phyloP scores from a whole-genome alignment of 23 red algal genomes.

The Agarophyton chilense region DNA sequence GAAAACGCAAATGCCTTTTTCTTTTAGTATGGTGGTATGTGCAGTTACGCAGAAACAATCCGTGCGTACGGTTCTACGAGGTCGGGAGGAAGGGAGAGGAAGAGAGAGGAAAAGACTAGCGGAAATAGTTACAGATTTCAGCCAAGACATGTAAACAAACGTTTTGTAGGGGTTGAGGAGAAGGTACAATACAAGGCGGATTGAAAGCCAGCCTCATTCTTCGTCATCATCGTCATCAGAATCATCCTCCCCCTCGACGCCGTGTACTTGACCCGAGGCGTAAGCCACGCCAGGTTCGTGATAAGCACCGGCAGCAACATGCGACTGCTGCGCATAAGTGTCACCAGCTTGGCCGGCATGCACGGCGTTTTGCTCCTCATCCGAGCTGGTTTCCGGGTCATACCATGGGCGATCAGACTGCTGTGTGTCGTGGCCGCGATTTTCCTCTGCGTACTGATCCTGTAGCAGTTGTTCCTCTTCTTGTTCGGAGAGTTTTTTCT shows the following conservation, averaged over 20 bases:
- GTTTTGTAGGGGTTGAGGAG: not conserved
- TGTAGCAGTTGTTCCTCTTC: not conserved
- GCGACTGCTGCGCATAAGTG: not conserved
- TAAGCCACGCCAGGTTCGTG: not conserved
- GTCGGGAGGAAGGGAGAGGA: not conserved
- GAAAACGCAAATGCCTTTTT: not conserved
- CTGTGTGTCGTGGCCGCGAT: not conserved
- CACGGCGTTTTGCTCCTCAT: not conserved
- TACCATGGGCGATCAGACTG: not conserved
- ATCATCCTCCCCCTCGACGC: not conserved
- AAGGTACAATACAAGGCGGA: not conserved
- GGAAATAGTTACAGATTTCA: not conserved
- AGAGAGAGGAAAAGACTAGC: not conserved
- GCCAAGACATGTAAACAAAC: not conserved
- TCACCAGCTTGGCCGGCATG: not conserved
- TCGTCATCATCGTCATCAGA: constrained; percentile 10
- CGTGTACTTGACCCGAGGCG: not conserved
- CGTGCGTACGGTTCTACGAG: not conserved
- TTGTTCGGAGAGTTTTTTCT: constrained; percentile 4
- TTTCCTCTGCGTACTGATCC: not conserved
- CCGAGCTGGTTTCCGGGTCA: not conserved
- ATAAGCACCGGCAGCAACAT: not conserved
- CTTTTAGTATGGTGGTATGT: constrained; percentile 7
- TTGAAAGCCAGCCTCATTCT: not conserved
- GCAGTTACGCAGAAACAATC: not conserved